Evolutionary conservation across 2,329 filamentous ascomycete genomes (phyloP).

Genomic region (Pseudogymnoascus sp.): DNA sequence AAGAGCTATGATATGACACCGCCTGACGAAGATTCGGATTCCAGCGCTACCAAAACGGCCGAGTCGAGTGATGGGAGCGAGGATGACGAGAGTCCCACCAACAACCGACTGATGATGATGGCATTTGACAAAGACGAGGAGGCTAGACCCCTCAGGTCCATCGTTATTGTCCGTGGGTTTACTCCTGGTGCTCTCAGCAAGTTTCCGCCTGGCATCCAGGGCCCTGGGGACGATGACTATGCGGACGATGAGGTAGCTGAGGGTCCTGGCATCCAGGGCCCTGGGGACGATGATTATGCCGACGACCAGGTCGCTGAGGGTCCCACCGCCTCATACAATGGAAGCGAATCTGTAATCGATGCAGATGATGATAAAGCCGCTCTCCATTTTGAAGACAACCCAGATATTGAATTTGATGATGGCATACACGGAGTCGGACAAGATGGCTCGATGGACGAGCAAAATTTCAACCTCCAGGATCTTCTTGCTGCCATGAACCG

Average conservation of each 20-base stretch:
- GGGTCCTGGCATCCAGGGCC: not conserved
- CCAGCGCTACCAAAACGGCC: not conserved
- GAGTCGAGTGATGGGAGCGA: not conserved
- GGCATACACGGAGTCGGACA: not conserved
- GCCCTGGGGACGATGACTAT: not conserved
- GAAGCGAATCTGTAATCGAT: too few species aligned
- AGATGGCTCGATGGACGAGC: not conserved
- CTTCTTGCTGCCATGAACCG: not conserved
- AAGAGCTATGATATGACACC: not conserved
- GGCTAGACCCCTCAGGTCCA: not conserved
- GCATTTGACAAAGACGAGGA: conserved; percentile 3
- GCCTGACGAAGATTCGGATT: not conserved
- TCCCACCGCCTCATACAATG: not conserved
- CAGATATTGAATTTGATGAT: not conserved
- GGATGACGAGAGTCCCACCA: not conserved
- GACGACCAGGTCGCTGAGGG: not conserved
- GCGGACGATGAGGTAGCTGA: not conserved
- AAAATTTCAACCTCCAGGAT: not conserved
- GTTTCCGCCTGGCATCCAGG: not conserved
- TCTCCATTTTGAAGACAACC: not conserved
- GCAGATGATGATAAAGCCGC: too few species aligned
- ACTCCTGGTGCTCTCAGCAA: not conserved
- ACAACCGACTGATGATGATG: not conserved
- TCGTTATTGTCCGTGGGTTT: not conserved
- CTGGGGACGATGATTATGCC: not conserved